A percentile compares a stretch with the other conserved stretches of the same genome.
These are phyloP conservation scores for Leucogyrophana mollusca DNA, from an alignment of 768 basidiomycete species.

Conservation along the genomic window DNA sequence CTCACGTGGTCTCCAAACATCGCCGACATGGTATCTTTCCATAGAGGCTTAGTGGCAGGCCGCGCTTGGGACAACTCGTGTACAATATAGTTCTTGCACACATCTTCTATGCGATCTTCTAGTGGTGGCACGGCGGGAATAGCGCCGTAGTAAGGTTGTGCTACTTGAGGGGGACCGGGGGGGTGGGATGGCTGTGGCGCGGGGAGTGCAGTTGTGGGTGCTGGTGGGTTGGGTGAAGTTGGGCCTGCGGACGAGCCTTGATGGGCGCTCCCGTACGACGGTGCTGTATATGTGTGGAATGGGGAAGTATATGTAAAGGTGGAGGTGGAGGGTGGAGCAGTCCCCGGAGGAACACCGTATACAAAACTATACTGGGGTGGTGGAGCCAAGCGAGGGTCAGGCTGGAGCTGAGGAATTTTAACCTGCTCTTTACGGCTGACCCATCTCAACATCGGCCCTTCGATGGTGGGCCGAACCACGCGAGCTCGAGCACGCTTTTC, in stretches of 20 bases:
- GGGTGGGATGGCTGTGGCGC: not conserved
- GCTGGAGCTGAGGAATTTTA: conserved; percentile 35
- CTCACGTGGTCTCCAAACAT: conserved; percentile 85
- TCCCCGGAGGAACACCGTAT: conserved; percentile 5
- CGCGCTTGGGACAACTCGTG: conserved; percentile 56
- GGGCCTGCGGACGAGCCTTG: no score
- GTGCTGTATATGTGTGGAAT: no score
- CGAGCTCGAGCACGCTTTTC: conserved; percentile 70
- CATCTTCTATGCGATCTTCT: conserved; percentile 44
- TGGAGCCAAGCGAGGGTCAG: conserved; percentile 26
- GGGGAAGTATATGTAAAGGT: no score
- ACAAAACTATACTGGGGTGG: conserved; percentile 26
- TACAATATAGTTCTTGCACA: conserved; percentile 68
- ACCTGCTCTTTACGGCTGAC: conserved; percentile 63
- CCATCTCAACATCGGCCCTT: conserved; percentile 73
- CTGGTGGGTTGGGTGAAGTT: no score
- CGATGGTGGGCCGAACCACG: conserved; percentile 57
- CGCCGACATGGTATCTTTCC: conserved; percentile 75
- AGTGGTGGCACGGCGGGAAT: conserved; percentile 11
- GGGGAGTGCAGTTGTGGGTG: no score
- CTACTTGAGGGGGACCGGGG: conserved; percentile 13
- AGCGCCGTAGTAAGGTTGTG: conserved; percentile 8
- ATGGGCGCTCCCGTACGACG: no score
- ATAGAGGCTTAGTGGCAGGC: conserved; percentile 49
- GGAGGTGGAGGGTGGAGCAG: no score